Percentiles rank a stretch among this genome's conserved stretches.
phyloP scores from a whole-genome alignment of 208 protist species.

The Crithidia fasciculata region DNA sequence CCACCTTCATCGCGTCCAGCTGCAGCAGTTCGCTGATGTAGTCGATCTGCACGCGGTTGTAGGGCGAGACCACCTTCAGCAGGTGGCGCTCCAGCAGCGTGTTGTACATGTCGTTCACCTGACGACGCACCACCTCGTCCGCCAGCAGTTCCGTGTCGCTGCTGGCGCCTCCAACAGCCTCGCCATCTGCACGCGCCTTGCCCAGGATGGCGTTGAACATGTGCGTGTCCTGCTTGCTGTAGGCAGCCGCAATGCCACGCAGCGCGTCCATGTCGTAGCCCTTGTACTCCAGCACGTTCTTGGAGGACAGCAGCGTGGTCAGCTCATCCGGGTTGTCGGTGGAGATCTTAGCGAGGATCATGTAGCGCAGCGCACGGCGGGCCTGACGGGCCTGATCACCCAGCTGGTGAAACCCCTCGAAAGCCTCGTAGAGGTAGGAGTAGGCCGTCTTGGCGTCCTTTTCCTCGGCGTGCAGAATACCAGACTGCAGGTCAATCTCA shows the following conservation, averaged over 20 bases:
- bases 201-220: constrained; percentile 90
- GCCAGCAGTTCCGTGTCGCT: constrained; percentile 56
- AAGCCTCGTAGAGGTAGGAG: constrained; percentile 99
- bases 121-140: constrained; percentile 92
- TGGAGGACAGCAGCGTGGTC: constrained; percentile 69
- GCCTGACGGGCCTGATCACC: constrained; percentile 86
- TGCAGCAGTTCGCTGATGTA: constrained; percentile 94
- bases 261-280: constrained; percentile 94
- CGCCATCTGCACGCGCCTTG: constrained; percentile 32
- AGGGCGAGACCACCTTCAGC: constrained; percentile 96
- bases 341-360: constrained; percentile 97
- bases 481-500: constrained; percentile 97
- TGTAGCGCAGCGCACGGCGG: constrained; percentile 95
- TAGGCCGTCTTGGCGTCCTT: constrained; percentile 98
- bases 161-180: constrained; percentile 20
- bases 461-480: constrained; percentile 97
- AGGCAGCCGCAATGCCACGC: constrained; percentile 93
- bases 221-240: constrained; percentile 94
- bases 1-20: constrained; percentile 78
- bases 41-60: constrained; percentile 95
- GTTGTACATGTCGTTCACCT: constrained; percentile 96
- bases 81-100: constrained; percentile 97
- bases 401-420: constrained; percentile 96
- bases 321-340: constrained; percentile 84
- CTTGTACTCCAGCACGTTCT: constrained; percentile 94